Evolutionary conservation across 495 filamentous ascomycete species (phyloP).

Genomic region (Talaromyces adpressus): DNA sequence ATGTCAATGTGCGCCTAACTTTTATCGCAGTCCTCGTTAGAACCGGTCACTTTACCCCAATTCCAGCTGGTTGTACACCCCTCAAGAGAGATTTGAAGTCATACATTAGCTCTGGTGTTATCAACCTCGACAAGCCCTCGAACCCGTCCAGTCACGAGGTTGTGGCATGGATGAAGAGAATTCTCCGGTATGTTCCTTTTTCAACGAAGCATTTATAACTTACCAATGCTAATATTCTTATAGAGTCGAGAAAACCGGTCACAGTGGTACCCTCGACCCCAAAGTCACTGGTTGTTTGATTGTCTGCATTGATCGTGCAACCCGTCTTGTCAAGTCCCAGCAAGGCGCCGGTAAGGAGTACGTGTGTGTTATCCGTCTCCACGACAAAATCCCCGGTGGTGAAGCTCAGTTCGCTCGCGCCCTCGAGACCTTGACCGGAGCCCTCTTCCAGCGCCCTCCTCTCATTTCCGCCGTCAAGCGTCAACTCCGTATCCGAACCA

Average conservation of each 20-base stretch:
- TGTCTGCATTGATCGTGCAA: slow-evolving; percentile 92
- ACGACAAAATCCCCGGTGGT: slow-evolving; percentile 86
- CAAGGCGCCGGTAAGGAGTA: slow-evolving; percentile 94
- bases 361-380: slow-evolving; percentile 80
- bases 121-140: slow-evolving; percentile 96
- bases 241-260: slow-evolving; percentile 93
- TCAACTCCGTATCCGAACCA: slow-evolving; percentile 92
- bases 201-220: too few relatives aligned
- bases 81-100: slow-evolving; percentile 88
- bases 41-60: slow-evolving; percentile 90
- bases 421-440: slow-evolving; percentile 89
- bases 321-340: slow-evolving; percentile 94
- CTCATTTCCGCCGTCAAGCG: slow-evolving; percentile 98
- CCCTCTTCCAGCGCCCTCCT: slow-evolving; percentile 93
- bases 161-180: slow-evolving; percentile 97
- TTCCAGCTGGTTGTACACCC: slow-evolving; percentile 79
- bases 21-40: slow-evolving; percentile 63
- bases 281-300: slow-evolving; percentile 93
- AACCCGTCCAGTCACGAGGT: slow-evolving; percentile 98
- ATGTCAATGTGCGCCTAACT: slow-evolving; percentile 16
- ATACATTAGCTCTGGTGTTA: slow-evolving; percentile 92
- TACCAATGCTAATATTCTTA: neutral
- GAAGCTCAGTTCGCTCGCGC: slow-evolving; percentile 84
- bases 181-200: slow-evolving; percentile 58
- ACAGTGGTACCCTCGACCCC: slow-evolving; percentile 94